Percentiles rank a stretch among this genome's conserved stretches.
phyloP scores from a whole-genome alignment of 768 basidiomycete species.

The Lyophyllum semitale region DNA sequence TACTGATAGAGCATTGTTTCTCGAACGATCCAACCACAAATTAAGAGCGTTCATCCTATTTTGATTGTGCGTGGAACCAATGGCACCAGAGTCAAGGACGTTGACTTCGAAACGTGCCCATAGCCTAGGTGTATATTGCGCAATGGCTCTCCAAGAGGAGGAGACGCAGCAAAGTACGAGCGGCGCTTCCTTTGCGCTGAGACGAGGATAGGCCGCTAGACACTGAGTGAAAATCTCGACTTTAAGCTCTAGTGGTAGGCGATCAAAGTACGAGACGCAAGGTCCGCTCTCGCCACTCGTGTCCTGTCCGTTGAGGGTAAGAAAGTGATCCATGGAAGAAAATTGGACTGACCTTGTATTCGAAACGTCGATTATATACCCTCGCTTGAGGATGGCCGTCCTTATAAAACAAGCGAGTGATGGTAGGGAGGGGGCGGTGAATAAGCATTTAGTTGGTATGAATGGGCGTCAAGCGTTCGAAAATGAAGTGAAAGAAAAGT shows the following conservation, averaged over 20 bases:
- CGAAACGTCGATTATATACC: neutral
- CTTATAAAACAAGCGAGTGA: neutral
- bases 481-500: neutral
- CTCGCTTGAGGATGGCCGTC: neutral
- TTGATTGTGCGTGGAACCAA: constrained; percentile 10
- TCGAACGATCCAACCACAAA: constrained; percentile 40
- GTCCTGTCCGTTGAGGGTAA: neutral
- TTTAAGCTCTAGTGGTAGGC: constrained; percentile 46
- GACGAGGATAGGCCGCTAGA: constrained; percentile 31
- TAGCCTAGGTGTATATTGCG: constrained; percentile 39
- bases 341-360: neutral
- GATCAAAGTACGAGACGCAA: constrained; percentile 26
- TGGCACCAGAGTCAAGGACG: constrained; percentile 19
- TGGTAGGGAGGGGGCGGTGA: neutral
- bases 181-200: constrained; percentile 35
- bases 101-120: constrained; percentile 49
- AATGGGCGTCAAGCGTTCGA: neutral
- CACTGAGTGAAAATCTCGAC: constrained; percentile 47
- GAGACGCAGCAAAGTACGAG: constrained; percentile 42
- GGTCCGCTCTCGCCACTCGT: neutral
- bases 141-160: constrained; percentile 42
- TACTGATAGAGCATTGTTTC: constrained; percentile 31
- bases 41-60: constrained; percentile 25
- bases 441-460: neutral
- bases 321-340: neutral